Conservation (phyloP, 78 protist species). For the Cavenderia fasciculata region DNA sequence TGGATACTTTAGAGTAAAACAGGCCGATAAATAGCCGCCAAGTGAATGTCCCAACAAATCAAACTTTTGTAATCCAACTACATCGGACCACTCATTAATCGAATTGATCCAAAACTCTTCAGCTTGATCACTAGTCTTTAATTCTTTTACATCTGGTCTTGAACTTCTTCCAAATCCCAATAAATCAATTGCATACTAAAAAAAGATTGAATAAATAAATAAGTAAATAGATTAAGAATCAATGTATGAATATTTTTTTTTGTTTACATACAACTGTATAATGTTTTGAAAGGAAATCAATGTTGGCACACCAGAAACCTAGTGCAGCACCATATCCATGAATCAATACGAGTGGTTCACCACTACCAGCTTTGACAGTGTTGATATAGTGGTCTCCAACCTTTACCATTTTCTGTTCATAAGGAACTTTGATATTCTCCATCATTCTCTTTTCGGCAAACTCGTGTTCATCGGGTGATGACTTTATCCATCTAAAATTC, state of each 20-base stretch:
- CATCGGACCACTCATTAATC: conserved; percentile 44
- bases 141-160: conserved; percentile 10
- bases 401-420: conserved; percentile 44
- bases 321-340: conserved; percentile 70
- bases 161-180: conserved; percentile 70
- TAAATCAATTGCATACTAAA: conserved; percentile 71
- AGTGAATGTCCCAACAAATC: conserved; percentile 70
- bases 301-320: conserved; percentile 68
- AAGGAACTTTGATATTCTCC: conserved; percentile 1
- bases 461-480: background rate
- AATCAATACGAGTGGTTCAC: conserved; percentile 60
- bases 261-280: too few relatives aligned
- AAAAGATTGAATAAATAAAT: too few relatives aligned
- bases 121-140: conserved; percentile 38
- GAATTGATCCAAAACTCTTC: conserved; percentile 41
- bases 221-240: too few relatives aligned
- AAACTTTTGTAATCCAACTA: conserved; percentile 47
- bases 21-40: conserved; percentile 47
- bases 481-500: conserved; percentile 1
- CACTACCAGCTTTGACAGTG: conserved; percentile 40
- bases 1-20: conserved; percentile 47
- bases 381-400: conserved; percentile 48
- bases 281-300: conserved; percentile 36
- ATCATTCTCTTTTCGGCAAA: conserved; percentile 1
- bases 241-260: too few relatives aligned